Evolutionary conservation across 805 yeast genomes (phyloP).

Genomic region (Zygosaccharomyces bailii): DNA sequence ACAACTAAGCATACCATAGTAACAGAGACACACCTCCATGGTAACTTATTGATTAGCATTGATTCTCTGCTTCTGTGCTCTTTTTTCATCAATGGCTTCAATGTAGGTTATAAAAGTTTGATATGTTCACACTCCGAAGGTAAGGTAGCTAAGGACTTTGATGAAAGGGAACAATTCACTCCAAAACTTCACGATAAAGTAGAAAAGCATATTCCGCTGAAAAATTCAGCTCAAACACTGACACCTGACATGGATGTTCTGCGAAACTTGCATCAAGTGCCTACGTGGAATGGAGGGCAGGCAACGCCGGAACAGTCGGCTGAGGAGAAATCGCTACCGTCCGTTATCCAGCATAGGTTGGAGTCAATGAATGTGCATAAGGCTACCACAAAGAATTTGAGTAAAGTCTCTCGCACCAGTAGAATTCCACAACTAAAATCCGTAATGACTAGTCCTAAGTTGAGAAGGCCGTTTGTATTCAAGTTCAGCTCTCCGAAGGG

Average conservation of each 20-base stretch:
- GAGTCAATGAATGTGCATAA: constrained; percentile 9
- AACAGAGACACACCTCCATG: constrained; percentile 11
- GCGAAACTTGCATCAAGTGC: constrained; percentile 7
- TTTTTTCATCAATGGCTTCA: constrained; percentile 24
- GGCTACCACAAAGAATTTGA: constrained; percentile 6
- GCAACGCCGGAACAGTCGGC: constrained; percentile 10
- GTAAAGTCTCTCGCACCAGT: constrained; percentile 8
- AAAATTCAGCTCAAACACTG: constrained; percentile 35
- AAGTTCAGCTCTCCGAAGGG: constrained; percentile 4
- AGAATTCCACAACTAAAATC: constrained; percentile 10
- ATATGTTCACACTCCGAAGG: background rate
- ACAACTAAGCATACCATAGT: constrained; percentile 10
- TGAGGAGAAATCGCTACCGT: constrained; percentile 25
- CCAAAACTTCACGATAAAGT: constrained; percentile 1
- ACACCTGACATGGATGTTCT: constrained; percentile 31
- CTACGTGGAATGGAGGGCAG: constrained; percentile 10
- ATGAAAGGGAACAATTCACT: background rate
- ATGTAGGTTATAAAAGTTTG: constrained; percentile 14
- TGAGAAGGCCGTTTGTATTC: constrained; percentile 6
- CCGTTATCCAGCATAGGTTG: constrained; percentile 29
- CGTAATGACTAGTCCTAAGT: constrained; percentile 7
- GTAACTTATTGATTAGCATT: constrained; percentile 18
- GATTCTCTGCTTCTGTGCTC: constrained; percentile 22
- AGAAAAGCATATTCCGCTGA: constrained; percentile 28
- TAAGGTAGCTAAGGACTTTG: background rate